Evolutionary conservation across 2,329 filamentous ascomycete genomes (phyloP).

Genomic region (Dactylonectria macrodidyma): DNA sequence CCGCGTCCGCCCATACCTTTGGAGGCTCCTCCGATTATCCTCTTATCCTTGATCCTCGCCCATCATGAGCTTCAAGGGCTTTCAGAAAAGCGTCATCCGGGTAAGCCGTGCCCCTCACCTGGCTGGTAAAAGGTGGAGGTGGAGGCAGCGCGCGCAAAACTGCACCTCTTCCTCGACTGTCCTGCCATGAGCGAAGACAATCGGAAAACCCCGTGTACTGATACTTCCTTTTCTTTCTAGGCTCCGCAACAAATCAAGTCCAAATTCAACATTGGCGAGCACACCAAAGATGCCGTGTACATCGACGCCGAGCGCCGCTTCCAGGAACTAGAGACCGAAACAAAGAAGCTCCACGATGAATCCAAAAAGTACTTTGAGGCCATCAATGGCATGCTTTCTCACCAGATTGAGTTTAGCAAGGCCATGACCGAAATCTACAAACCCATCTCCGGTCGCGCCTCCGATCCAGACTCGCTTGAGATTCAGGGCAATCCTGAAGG

Average conservation of each 20-base stretch:
- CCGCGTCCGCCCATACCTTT: conserved; percentile 16
- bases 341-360: conserved; percentile 96
- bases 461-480: conserved; percentile 87
- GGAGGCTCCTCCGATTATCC: conserved; percentile 1
- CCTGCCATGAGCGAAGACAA: neutral
- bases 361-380: conserved; percentile 97
- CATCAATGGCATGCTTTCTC: conserved; percentile 97
- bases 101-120: conserved; percentile 68
- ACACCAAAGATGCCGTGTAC: conserved; percentile 96
- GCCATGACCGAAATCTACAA: conserved; percentile 98
- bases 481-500: conserved; percentile 92
- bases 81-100: conserved; percentile 89
- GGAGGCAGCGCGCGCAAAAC: conserved; percentile 33
- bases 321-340: conserved; percentile 93
- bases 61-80: conserved; percentile 96
- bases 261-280: conserved; percentile 95
- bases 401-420: conserved; percentile 98
- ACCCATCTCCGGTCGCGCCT: conserved; percentile 95
- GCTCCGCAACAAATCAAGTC: conserved; percentile 93
- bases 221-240: conserved; percentile 54
- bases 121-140: conserved; percentile 30
- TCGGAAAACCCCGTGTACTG: neutral
- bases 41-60: conserved; percentile 24
- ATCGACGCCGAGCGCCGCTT: conserved; percentile 95
- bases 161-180: conserved; percentile 24